Evolutionary conservation across 1,284 basidiomycete species (phyloP).

Genomic region (Vanrija humicola): DNA sequence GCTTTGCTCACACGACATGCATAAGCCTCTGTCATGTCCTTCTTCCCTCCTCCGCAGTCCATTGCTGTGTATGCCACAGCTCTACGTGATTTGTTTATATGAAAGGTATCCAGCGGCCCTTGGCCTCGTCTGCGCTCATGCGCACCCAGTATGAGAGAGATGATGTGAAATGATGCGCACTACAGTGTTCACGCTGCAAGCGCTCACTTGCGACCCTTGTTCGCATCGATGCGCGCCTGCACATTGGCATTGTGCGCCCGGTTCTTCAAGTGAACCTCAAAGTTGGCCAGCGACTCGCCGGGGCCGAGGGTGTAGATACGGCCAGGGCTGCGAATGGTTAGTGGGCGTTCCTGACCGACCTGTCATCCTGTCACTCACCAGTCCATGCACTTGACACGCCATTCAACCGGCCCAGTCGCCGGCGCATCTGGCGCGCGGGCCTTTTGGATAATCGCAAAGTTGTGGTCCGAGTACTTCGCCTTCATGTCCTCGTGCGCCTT

Average conservation of each 20-base stretch:
- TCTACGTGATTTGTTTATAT: no score
- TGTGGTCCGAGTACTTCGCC: constrained; percentile 72
- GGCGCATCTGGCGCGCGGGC: constrained; percentile 55
- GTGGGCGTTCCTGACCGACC: no score
- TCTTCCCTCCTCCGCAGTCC: no score
- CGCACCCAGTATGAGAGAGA: no score
- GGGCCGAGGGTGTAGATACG: constrained; percentile 91
- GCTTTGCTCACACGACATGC: no score
- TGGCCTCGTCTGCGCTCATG: no score
- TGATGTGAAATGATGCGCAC: no score
- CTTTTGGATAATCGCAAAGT: constrained; percentile 67
- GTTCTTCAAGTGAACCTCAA: constrained; percentile 86
- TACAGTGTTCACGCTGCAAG: no score
- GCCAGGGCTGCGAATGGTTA: constrained; percentile 26
- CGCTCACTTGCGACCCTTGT: not conserved
- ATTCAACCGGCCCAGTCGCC: constrained; percentile 60
- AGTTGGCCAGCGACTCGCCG: constrained; percentile 82
- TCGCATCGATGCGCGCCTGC: constrained; percentile 28
- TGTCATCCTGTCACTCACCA: constrained; percentile 52
- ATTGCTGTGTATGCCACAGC: no score
- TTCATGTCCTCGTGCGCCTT: constrained; percentile 63
- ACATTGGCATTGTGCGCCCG: constrained; percentile 64
- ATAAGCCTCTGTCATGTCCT: no score
- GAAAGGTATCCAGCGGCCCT: no score
- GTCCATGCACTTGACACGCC: constrained; percentile 90